A percentile compares a stretch with the other conserved stretches of the same genome.
These are phyloP conservation scores for Phialophora chinensis DNA, from an alignment of 2,329 filamentous ascomycete genomes.

Conservation along the genomic window DNA sequence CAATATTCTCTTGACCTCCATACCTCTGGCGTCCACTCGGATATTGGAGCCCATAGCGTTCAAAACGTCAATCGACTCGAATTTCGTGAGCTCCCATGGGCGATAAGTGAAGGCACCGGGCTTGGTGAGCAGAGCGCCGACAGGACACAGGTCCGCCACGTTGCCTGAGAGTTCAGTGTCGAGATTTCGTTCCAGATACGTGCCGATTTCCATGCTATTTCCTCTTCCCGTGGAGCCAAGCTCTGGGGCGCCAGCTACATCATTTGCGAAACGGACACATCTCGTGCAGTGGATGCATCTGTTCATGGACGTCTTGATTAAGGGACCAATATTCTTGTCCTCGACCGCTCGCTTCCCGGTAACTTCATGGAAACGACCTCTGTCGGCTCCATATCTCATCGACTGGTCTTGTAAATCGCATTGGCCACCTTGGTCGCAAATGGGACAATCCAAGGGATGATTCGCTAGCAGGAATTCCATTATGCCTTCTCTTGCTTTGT, in stretches of 20 bases:
- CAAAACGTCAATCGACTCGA: conserved; percentile 92
- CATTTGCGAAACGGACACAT: conserved; percentile 97
- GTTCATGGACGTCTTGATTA: conserved; percentile 99
- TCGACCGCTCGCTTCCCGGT: conserved; percentile 96
- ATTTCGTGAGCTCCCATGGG: conserved; percentile 96
- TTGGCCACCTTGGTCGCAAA: conserved; percentile 98
- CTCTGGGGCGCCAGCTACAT: conserved; percentile 93
- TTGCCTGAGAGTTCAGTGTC: conserved; percentile 96
- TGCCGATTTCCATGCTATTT: conserved; percentile 97
- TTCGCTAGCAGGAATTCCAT: conserved; percentile 99
- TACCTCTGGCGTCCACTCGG: conserved; percentile 86
- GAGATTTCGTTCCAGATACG: conserved; percentile 92
- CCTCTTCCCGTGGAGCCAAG: conserved; percentile 93
- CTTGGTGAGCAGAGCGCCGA: conserved; percentile 94
- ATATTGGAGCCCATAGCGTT: conserved; percentile 95
- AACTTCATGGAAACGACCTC: conserved; percentile 95
- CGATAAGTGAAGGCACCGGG: conserved; percentile 96
- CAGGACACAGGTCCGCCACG: conserved; percentile 96
- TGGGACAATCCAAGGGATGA: conserved; percentile 92
- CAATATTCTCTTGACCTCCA: conserved; percentile 94
- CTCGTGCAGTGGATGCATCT: conserved; percentile 98
- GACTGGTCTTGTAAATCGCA: conserved; percentile 99
- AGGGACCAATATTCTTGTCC: conserved; percentile 97
- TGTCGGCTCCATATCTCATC: conserved; percentile 96
- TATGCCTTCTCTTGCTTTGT: conserved; percentile 97